phyloP scores from a whole-genome alignment of 768 basidiomycete genomes.

The Tricholoma furcatifolium region DNA sequence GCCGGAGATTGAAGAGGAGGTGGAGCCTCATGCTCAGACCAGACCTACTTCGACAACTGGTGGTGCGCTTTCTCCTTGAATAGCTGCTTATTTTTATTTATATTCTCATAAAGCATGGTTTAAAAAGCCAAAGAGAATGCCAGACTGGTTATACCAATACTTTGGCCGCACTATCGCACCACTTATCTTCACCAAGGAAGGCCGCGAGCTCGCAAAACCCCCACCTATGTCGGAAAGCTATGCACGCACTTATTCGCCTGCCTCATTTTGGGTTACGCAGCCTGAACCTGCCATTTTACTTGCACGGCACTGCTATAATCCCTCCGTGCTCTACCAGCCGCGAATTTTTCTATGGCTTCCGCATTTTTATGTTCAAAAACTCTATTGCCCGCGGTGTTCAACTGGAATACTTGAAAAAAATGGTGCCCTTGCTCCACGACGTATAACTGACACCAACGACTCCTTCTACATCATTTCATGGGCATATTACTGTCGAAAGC shows the following conservation, averaged over 20 bases:
- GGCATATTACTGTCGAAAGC: slow-evolving; percentile 22
- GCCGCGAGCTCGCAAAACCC: background rate
- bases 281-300: background rate
- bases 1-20: too few relatives aligned
- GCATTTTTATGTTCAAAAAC: background rate
- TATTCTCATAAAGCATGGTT: too few relatives aligned
- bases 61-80: too few relatives aligned
- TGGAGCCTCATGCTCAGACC: too few relatives aligned
- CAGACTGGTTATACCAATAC: background rate
- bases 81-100: too few relatives aligned
- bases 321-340: background rate
- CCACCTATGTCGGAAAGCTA: background rate
- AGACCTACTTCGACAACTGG: too few relatives aligned
- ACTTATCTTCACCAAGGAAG: background rate
- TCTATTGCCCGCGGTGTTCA: background rate
- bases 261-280: background rate
- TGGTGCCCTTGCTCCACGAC: slow-evolving; percentile 17
- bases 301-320: background rate
- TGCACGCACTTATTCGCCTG: background rate
- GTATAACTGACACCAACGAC: slow-evolving; percentile 16
- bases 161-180: background rate
- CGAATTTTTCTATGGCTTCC: background rate
- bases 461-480: slow-evolving; percentile 23
- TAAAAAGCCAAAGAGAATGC: background rate
- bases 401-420: slow-evolving; percentile 17